Conservation (phyloP, 768 basidiomycete species). For the Podaxis sp. region DNA sequence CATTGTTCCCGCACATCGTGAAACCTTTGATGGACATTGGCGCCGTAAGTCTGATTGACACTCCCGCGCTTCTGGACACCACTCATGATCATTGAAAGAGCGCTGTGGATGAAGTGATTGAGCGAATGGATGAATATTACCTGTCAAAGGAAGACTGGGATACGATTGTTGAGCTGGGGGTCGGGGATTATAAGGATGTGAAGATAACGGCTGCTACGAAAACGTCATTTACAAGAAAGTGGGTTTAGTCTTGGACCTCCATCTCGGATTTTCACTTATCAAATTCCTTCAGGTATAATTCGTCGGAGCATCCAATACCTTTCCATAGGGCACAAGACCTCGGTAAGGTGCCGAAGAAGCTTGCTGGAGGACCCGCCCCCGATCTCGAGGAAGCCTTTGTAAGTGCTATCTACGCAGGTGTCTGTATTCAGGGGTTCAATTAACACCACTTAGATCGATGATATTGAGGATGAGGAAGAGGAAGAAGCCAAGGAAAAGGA, state of each 20-base stretch:
- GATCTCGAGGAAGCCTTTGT: slow-evolving; percentile 91
- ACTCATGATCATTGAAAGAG: slow-evolving; percentile 44
- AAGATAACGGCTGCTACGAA: slow-evolving; percentile 83
- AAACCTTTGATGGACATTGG: slow-evolving; percentile 75
- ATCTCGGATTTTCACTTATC: neutral
- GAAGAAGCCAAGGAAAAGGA: slow-evolving; percentile 32
- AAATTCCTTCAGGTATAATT: slow-evolving; percentile 71
- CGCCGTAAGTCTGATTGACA: slow-evolving; percentile 51
- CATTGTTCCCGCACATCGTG: slow-evolving; percentile 81
- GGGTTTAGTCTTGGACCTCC: slow-evolving; percentile 24
- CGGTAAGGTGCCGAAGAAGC: slow-evolving; percentile 78
- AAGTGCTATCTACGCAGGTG: slow-evolving; percentile 16
- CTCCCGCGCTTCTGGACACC: neutral
- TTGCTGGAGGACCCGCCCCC: slow-evolving; percentile 72
- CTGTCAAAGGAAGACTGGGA: slow-evolving; percentile 97
- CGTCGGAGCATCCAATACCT: slow-evolving; percentile 86
- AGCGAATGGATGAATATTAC: slow-evolving; percentile 92
- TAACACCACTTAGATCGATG: slow-evolving; percentile 27
- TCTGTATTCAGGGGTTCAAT: slow-evolving; percentile 5
- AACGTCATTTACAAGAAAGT: slow-evolving; percentile 84
- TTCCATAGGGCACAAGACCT: slow-evolving; percentile 89
- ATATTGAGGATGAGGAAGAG: slow-evolving; percentile 38
- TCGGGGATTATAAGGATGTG: slow-evolving; percentile 81
- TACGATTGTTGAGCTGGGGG: slow-evolving; percentile 88
- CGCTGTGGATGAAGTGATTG: slow-evolving; percentile 80